Evolutionary conservation across 1,284 basidiomycete genomes (phyloP), one percentile per base, ranked within the genome.

Genomic region (Ustilago esculenta): DNA sequence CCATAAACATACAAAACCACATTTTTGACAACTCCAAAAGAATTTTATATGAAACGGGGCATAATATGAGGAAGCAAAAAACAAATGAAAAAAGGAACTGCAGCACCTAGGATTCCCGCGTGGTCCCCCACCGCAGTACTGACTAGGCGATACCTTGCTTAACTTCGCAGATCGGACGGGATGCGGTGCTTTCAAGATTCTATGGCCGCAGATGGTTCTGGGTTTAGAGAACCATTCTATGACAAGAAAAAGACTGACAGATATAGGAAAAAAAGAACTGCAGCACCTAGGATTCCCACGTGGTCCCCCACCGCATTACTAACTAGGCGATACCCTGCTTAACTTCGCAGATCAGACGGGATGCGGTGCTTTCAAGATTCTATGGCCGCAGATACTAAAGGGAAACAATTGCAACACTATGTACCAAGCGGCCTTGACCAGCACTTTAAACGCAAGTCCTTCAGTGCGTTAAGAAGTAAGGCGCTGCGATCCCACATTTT

Each of bases 261-360:
- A 8, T 8, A 32, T 32, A 32, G 15, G 27, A 45, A 51, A 44
- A 47, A 46, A 67, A 86, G 85, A 88, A 88, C 87, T 87, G 88
- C 87, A 87, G 87, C 88, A 89, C 87, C 87, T 85, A 88, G 88
- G 88, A 89, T 89, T 89, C 88, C 88, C 87, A 85, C 85, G 87
- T 89, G 88, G 88, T 89, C 88, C 88, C 88, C 88, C 88, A 89
- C 88, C 88, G 85, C 89, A 88, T 88, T 90, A 89, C 88, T 89
- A 88, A 88, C 88, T 88, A 83, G 86, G 87, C 87, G 86, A 88
- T 87, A 89, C 87, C 86, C 85, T 85, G 87, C 85, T 90, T 90
- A 88, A 88, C 87, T 89, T 86, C 87, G 86, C 88, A 89, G 88
- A 89, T 89, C 87, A 82, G 88, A 89, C 87, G 86, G 88, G 88